Evolutionary conservation across 106 monocot species (phyloP), one percentile per base, ranked within the genome.

Genomic region (Allium sativum): DNA sequence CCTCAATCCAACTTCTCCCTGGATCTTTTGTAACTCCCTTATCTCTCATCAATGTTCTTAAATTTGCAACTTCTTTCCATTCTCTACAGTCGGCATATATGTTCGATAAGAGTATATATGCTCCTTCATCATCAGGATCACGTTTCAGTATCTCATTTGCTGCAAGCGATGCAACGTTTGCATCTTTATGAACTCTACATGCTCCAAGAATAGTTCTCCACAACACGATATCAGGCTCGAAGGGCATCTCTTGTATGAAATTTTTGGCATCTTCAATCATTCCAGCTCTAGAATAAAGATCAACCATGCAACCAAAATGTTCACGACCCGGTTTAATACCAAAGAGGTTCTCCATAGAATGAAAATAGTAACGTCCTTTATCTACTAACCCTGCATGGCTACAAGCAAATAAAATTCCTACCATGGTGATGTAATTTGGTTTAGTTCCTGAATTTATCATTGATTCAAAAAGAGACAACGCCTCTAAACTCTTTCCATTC

Each of bases 241-340:
- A 73, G 5, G 65, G 53, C 80, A 84, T 81, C 16, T 76, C 60
- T n/a, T 73, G 40, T 31, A 89, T 78, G 40, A 89, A 71, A 6
- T 62, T 54, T 58, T 68, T 6, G 7, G 88, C 78, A 48, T 84
- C 78, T 31, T 78, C 43, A 11, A 89, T 80, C 71, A 76, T 83
- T 12, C 84, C 88, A 6, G 78, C 77, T 45, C 88, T 74, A 1
- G 83, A 73, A 17, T 84, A 73, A 18, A 89, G 81, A 70, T 89
- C 84, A 18, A 89, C 77, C 78, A 89, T 84, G 76, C 88, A 89
- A 18, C 84, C 84, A 70, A 65, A 76, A 21, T 89, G 88, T 81
- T 89, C 88, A 18, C 68, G 75, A 58, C 78, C 70, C 8, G 88
- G 88, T 21, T 62, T 55, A 1, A 80, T 68, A 52, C 67, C 81